A percentile compares a stretch with the other conserved stretches of the same genome.
These are phyloP conservation scores for Linderniella brevidens DNA, from an alignment of 257 asterid genomes.

Conservation along the genomic window DNA sequence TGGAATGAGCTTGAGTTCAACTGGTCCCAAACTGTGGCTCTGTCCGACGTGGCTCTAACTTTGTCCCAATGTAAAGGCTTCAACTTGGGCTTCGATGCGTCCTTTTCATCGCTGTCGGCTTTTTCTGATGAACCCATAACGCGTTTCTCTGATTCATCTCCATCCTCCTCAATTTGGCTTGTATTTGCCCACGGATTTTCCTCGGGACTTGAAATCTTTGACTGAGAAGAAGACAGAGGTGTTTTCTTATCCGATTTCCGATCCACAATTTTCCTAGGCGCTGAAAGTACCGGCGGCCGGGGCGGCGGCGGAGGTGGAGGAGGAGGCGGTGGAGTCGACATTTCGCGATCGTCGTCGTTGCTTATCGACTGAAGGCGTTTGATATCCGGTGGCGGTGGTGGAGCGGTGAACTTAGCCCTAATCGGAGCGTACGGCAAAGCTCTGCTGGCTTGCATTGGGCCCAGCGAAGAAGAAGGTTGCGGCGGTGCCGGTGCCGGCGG, in stretches of 20 bases:
- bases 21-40: constrained; percentile 96
- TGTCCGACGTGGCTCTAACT: constrained; percentile 80
- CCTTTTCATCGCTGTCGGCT: constrained; percentile 35
- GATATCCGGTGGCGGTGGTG: constrained; percentile 84
- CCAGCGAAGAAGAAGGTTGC: constrained; percentile 12
- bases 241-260: neutral
- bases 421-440: constrained; percentile 33
- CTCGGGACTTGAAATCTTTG: constrained; percentile 22
- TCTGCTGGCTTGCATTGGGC: constrained; percentile 16
- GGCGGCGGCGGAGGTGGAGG: constrained; percentile 41
- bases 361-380: constrained; percentile 43
- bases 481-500: constrained; percentile 33
- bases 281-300: constrained; percentile 16
- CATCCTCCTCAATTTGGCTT: constrained; percentile 19
- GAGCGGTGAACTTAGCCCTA: constrained; percentile 53
- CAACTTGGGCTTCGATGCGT: constrained; percentile 59
- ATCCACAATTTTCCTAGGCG: constrained; percentile 7
- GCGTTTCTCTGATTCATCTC: constrained; percentile 10
- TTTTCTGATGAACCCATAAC: constrained; percentile 22
- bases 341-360: constrained; percentile 22
- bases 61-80: constrained; percentile 99
- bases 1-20: constrained; percentile 84
- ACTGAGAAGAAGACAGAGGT: neutral
- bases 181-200: constrained; percentile 13
- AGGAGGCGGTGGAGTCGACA: constrained; percentile 13